phyloP scores from a whole-genome alignment of 1,284 basidiomycete species.

The Erythrobasidium hasegawianum region DNA sequence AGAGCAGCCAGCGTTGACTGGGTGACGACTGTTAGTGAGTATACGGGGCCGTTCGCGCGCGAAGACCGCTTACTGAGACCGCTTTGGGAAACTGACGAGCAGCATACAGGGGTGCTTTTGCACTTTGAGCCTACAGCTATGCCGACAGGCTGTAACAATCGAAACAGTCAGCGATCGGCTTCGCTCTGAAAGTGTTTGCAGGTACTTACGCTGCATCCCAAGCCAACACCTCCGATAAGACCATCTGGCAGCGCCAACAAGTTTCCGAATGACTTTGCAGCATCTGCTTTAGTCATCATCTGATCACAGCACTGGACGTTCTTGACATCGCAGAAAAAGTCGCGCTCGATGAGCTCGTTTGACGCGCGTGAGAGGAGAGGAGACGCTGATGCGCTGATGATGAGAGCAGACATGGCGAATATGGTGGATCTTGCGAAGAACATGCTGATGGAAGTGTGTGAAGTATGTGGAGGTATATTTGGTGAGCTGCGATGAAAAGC shows the following conservation, averaged over 20 bases:
- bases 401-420: neutral
- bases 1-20: slow-evolving; percentile 32
- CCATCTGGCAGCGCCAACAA: slow-evolving; percentile 16
- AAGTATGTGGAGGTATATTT: too few relatives aligned
- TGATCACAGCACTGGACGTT: slow-evolving; percentile 33
- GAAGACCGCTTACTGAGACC: slow-evolving; percentile 14
- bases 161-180: neutral
- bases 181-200: too few relatives aligned
- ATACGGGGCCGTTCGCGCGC: too few relatives aligned
- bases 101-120: slow-evolving; percentile 30
- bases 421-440: neutral
- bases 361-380: neutral
- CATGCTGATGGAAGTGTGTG: neutral
- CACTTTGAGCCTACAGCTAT: slow-evolving; percentile 11
- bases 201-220: slow-evolving; percentile 15
- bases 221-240: slow-evolving; percentile 23
- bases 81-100: slow-evolving; percentile 24
- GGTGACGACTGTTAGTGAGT: too few relatives aligned
- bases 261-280: slow-evolving; percentile 25
- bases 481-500: too few relatives aligned
- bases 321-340: slow-evolving; percentile 32
- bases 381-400: neutral
- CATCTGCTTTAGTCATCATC: slow-evolving; percentile 16
- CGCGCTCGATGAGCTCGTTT: slow-evolving; percentile 3
- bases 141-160: slow-evolving; percentile 7